Evolutionary conservation across 129 eudicot genomes (phyloP), one percentile per base, ranked within the genome.

Genomic region (Lactuca saligna): DNA sequence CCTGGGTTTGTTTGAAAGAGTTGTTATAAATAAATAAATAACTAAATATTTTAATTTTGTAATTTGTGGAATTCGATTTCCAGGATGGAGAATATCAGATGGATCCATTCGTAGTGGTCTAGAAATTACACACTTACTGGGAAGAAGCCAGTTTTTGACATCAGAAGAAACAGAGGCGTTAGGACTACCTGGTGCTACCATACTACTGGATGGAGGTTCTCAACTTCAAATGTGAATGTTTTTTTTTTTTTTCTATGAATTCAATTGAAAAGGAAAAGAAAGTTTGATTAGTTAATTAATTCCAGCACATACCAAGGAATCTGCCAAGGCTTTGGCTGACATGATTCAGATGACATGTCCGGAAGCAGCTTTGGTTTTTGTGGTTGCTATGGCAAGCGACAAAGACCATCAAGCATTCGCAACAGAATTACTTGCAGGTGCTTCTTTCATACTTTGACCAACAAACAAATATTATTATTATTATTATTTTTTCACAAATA

Each of bases 371-470:
- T 57, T 93, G 78, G 81, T 90, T 71, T 81, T 89, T 66, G 95
- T 89, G 71, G 93, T 89, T 85, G 92, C 99, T 67, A 89, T 93
- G 99, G 97, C 99, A 11, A 87, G 75, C 73, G 99, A 93, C 85
- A 93, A 93, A 83, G 97, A 93, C 79, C 97, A 93, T 80, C 8
- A 66, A 32, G 91, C 89, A 41, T 94, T 94, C 83, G 97, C 99
- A 0, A 78, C 61, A 61, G 88, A 76, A 46, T 71, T 89, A 77
- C 84, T 94, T 68, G 76, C 85, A 80, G 97, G 99, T 89, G 56
- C 46, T 11, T 44, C 48, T 7, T 4, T 39, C 7, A 4, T 39
- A 5, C 7, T 39, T 6, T 4, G 44, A 39, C 8, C 44, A 35
- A 20, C 1, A 20, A 20, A 20, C 25, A 20, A 20, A 20, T 20